These are phyloP conservation scores for Grosmannia clavigera DNA, from an alignment of 2,329 filamentous ascomycete genomes.

Conservation along the genomic window DNA sequence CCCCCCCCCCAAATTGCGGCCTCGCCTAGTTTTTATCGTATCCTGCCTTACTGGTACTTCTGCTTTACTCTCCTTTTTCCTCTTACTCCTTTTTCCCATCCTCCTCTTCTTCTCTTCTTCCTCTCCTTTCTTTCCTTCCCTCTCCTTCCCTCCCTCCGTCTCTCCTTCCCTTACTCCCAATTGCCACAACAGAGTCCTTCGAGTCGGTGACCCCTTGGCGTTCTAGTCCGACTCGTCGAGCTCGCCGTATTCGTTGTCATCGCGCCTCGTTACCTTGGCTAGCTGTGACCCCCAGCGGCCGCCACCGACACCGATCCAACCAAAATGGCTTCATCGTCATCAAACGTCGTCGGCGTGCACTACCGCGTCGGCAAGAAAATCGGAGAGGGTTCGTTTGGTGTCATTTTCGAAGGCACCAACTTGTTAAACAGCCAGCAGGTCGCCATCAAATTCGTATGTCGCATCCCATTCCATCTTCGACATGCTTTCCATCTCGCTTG, in stretches of 20 bases:
- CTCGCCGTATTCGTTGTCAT: background rate
- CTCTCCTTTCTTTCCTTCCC: background rate
- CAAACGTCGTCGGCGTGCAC: slow-evolving; percentile 96
- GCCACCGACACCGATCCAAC: background rate
- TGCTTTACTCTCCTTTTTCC: background rate
- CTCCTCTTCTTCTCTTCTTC: background rate
- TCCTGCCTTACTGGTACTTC: background rate
- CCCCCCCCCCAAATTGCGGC: background rate
- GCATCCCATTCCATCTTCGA: background rate
- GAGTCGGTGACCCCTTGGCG: background rate
- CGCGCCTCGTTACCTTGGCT: background rate
- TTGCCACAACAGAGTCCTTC: background rate
- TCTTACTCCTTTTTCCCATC: background rate
- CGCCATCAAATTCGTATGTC: slow-evolving; percentile 87
- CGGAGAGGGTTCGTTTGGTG: slow-evolving; percentile 94
- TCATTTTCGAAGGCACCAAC: slow-evolving; percentile 98
- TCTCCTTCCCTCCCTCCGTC: background rate
- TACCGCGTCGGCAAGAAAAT: slow-evolving; percentile 99
- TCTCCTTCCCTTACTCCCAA: background rate
- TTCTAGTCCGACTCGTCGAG: background rate
- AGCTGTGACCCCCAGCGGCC: background rate
- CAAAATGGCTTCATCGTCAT: slow-evolving; percentile 74
- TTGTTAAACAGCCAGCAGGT: slow-evolving; percentile 98
- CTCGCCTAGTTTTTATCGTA: background rate
- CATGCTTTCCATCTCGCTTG: background rate